These are phyloP conservation scores for Acacia concinna DNA, from an alignment of 331 rosid genomes.

Conservation along the genomic window DNA sequence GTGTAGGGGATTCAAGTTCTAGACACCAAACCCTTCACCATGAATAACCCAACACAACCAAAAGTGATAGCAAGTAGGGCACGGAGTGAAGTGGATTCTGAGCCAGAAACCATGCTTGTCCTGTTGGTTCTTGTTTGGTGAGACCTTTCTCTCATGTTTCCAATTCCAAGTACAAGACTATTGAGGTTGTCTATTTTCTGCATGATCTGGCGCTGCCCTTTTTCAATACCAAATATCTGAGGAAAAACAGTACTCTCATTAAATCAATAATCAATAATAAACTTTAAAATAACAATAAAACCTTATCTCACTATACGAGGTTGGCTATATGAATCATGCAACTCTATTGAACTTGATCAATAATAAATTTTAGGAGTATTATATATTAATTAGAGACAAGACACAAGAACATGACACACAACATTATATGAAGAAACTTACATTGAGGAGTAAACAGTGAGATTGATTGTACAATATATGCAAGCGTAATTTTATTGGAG, in stretches of 20 bases:
- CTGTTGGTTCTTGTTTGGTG: slow-evolving; percentile 51
- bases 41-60: slow-evolving; percentile 71
- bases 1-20: slow-evolving; percentile 49
- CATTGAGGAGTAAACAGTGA: background rate
- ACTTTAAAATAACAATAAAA: too few species aligned
- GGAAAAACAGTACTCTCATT: slow-evolving; percentile 1
- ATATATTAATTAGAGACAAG: background rate
- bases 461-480: background rate
- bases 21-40: slow-evolving; percentile 52
- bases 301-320: too few species aligned
- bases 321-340: too few species aligned
- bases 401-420: background rate
- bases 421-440: background rate
- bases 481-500: background rate
- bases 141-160: slow-evolving; percentile 47
- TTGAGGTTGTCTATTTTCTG: slow-evolving; percentile 78
- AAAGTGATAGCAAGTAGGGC: slow-evolving; percentile 52
- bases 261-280: slow-evolving; percentile 13
- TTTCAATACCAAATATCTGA: slow-evolving; percentile 64
- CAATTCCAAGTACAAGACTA: slow-evolving; percentile 63
- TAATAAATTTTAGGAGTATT: background rate
- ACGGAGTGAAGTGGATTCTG: slow-evolving; percentile 33
- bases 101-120: slow-evolving; percentile 41
- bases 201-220: slow-evolving; percentile 82
- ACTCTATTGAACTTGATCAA: too few species aligned